phyloP scores from a whole-genome alignment of 2,329 filamentous ascomycete genomes.

The Teratosphaeria pseudoeucalypti region DNA sequence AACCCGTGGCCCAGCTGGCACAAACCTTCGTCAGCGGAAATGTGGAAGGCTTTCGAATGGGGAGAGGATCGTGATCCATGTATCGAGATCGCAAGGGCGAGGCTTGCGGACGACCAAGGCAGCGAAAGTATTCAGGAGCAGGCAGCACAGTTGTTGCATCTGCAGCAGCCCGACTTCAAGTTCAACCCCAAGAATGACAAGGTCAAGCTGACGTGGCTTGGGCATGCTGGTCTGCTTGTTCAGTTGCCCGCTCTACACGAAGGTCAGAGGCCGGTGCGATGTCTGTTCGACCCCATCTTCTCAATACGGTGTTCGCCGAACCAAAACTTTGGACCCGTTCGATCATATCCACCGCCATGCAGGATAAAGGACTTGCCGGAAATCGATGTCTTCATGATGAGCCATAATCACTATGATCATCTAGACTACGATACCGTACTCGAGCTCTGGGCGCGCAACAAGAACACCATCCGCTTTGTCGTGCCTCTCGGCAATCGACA shows the following conservation, averaged over 20 bases:
- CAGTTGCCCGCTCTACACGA: conserved; percentile 27
- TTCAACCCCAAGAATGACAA: conserved; percentile 12
- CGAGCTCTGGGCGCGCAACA: conserved; percentile 28
- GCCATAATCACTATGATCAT: conserved; percentile 49
- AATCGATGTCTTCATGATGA: conserved; percentile 42
- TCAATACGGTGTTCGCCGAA: conserved; percentile 39
- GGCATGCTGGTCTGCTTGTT: conserved; percentile 42
- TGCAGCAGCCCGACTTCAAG: conserved; percentile 33
- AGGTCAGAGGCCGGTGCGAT: conserved; percentile 28
- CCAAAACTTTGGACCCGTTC: conserved; percentile 37
- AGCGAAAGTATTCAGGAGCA: conserved; percentile 22
- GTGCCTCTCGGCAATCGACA: conserved; percentile 30
- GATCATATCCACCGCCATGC: conserved; percentile 43
- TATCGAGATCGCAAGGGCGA: conserved; percentile 15
- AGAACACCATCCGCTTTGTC: conserved; percentile 31
- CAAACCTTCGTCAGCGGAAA: conserved; percentile 13
- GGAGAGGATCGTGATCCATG: conserved; percentile 4
- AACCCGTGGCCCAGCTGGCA: conserved; percentile 41
- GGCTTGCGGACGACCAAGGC: conserved; percentile 25
- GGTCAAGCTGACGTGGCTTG: conserved; percentile 41
- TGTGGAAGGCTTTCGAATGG: conserved; percentile 4
- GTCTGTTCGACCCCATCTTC: conserved; percentile 46
- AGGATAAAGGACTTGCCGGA: conserved; percentile 38
- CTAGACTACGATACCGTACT: conserved; percentile 38
- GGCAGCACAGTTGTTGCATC: conserved; percentile 29